Base-by-base conservation (phyloP, 257 asterid genomes). In the Rubia yunnanensis region DNA sequence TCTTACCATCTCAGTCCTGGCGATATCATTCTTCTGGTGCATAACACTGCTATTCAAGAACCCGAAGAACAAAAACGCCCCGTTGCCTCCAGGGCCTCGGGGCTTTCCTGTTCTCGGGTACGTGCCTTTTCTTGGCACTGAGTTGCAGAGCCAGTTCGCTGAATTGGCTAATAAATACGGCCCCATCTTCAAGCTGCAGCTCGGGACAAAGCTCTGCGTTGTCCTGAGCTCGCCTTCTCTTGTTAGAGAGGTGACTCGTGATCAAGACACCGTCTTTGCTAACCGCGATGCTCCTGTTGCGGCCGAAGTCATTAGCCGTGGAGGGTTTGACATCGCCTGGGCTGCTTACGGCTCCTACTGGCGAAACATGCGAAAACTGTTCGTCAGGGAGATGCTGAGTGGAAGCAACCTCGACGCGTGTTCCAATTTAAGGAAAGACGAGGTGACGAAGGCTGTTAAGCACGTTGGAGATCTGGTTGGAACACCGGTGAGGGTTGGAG, bases 331-430 rank as follows among this genome's bases (percentile, higher is more conserved):
- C 70, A 67, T 84, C 1, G 85, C 11, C 2, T 80, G 34, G 77
- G 57, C 84, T 1, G 83, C 84, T 1, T 71, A 76, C 11, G 86
- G 86, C 20, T 63, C 88, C 13, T 81, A 82, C 69, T 84, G 86
- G 91, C 65, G 83, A 35, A 78, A 74, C 76, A 66, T 82, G 65
- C 63, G 86, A 63, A 82, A 82, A 75, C 76, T 74, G 4, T 76
- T 78, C 18, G 80, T 78, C 15, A 77, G 74, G 0, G 83, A 82
- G 67, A 78, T 84, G 86, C 79, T 80, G 2, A 70, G 84, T 10
- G 56, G 73, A 39, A 17, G 75, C 10, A 74, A 78, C 63, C 67
- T 84, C 1, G 82, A 82, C 10, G 80, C 76, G 0, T 66, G 69
- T 58, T 78, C 76, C 20, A 59, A 58, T 20, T 79, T 73, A 14